Conservation (phyloP, 805 yeast species). For the Jamesozyma jinghongensis region DNA sequence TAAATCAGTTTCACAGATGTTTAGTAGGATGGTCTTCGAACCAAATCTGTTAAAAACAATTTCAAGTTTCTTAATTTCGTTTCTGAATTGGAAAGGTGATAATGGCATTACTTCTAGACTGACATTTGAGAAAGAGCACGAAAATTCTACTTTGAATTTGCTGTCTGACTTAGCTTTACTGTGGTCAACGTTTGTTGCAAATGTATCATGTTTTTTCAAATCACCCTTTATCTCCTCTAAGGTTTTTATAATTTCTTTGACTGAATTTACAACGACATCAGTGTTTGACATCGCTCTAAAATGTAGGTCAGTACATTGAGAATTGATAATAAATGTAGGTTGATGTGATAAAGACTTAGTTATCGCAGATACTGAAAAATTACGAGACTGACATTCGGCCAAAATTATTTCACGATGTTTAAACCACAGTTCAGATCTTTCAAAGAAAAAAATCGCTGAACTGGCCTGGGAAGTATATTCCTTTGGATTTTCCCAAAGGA, state of each 20-base stretch:
- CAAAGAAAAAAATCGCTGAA: constrained; percentile 16
- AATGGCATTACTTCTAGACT: constrained; percentile 21
- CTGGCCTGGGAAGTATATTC: constrained; percentile 17
- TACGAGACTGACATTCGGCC: constrained; percentile 16
- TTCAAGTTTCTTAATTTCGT: constrained; percentile 18
- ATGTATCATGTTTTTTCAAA: background rate
- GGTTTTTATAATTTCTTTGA: constrained; percentile 11
- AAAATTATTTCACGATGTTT: constrained; percentile 12
- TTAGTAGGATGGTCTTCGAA: constrained; percentile 11
- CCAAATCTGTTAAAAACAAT: constrained; percentile 13
- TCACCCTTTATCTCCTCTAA: constrained; percentile 1
- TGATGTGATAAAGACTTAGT: constrained; percentile 12
- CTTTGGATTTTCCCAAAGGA: constrained; percentile 15
- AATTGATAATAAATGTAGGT: constrained; percentile 13
- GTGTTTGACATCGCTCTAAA: constrained; percentile 18
- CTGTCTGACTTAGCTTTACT: background rate
- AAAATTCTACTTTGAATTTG: constrained; percentile 5
- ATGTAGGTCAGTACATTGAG: constrained; percentile 16
- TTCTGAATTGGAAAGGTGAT: constrained; percentile 18
- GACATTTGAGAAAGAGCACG: constrained; percentile 13
- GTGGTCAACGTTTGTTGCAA: too few species aligned
- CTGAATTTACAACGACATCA: constrained; percentile 8
- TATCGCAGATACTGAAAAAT: constrained; percentile 12
- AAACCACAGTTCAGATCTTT: constrained; percentile 15
- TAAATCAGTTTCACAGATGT: constrained; percentile 20